Evolutionary conservation across 352 stramenopile genomes (phyloP).

Genomic region (Phytophthora cactorum): DNA sequence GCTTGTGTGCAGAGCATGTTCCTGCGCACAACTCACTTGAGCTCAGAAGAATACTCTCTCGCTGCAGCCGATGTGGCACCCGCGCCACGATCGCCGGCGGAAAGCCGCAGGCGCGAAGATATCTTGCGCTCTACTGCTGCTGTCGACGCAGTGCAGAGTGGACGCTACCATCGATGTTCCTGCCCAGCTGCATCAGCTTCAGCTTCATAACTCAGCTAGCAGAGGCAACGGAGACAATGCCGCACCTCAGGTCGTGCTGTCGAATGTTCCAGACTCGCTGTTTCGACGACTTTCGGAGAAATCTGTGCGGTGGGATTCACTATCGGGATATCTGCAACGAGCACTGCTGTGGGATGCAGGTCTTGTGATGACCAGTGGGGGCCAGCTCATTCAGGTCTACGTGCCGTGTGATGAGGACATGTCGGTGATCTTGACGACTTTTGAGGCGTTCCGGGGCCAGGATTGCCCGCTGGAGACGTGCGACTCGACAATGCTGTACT

Average conservation of each 20-base stretch:
- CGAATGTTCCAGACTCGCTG: conserved; percentile 32
- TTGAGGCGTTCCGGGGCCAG: conserved; percentile 39
- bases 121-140: conserved; percentile 12
- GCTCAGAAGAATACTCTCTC: conserved; percentile 26
- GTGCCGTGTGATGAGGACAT: conserved; percentile 57
- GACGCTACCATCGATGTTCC: conserved; percentile 32
- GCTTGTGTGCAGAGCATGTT: conserved; percentile 16
- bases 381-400: conserved; percentile 50
- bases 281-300: conserved; percentile 33
- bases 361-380: conserved; percentile 44
- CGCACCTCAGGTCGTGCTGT: conserved; percentile 22
- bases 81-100: conserved; percentile 5
- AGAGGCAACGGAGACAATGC: neutral
- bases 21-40: conserved; percentile 23
- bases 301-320: conserved; percentile 31
- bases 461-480: conserved; percentile 38
- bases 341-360: conserved; percentile 63
- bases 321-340: conserved; percentile 55
- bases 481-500: conserved; percentile 39
- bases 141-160: conserved; percentile 7
- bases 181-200: conserved; percentile 29
- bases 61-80: conserved; percentile 14
- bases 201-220: conserved; percentile 5
- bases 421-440: conserved; percentile 48
- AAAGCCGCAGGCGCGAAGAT: conserved; percentile 2